Base-by-base conservation (phyloP, 345 rosid species). In the Viola odorata region DNA sequence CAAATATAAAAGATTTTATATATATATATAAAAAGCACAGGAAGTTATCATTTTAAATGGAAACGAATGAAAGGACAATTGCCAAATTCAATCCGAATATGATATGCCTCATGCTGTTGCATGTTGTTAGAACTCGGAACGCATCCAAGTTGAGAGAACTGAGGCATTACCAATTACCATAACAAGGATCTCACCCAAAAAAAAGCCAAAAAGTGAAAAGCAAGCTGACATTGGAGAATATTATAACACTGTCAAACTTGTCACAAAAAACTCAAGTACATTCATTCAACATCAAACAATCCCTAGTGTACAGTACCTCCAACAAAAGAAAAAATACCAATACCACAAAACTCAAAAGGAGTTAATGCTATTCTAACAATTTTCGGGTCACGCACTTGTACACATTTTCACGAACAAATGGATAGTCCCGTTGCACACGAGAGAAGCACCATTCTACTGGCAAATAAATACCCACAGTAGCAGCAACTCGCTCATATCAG, bases 401-500 rank as follows among this genome's bases (percentile, higher is more conserved):
- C 60, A 45, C 14, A 60, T 40, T 23, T 42, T 13, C 49, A 53
- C 7, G 39, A 15, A 3, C 15, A 39, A 50, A 4, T 6, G 12
- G 39, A 15, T 32, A n/a, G 32, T 42, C 2, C 5, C 5, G 17
- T 3, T 41, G 12, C 6, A 12, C 64, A 37, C 15, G 10, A 56
- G 44, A 8, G 37, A 44, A 47, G 10, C 13, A 14, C 63, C 44
- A 37, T 15, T 36, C 51, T 7, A 12, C 52, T 13, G 11, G 15
- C 16, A 41, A 12, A 42, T 54, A 39, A 41, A 57, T 48, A 11
- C 37, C 16, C 49, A 14, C 17, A 41, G 4, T 45, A 4, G 7
- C 15, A 16, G 12, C 7, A 17, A 4, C 37, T 12, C 37, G 48
- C 45, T 74, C 61, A 85, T 60, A 88, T 82, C 41, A 91, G 83